A percentile compares a stretch with the other conserved stretches of the same genome.
Evolutionary conservation across 495 filamentous ascomycete genomes (phyloP).

Genomic region (Tuber calosporum): DNA sequence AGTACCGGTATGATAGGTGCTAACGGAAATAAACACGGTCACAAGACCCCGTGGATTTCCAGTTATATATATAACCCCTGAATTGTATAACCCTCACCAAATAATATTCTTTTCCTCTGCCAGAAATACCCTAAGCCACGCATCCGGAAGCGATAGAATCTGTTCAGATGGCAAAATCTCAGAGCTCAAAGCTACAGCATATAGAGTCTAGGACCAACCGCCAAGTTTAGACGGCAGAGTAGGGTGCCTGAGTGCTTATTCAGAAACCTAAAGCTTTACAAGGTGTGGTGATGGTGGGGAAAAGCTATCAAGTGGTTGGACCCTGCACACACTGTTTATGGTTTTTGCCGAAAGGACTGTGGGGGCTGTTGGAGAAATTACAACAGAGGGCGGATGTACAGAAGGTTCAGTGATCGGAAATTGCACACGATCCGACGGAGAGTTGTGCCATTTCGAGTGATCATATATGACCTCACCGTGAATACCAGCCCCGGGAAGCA

Average conservation of each 20-base stretch:
- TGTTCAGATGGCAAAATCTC: neutral
- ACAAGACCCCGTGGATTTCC: neutral
- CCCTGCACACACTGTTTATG: neutral
- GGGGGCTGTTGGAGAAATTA: neutral
- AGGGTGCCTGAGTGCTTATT: neutral
- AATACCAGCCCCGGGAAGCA: neutral
- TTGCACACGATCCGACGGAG: neutral
- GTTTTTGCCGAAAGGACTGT: neutral
- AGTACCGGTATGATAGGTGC: neutral
- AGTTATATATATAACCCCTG: neutral
- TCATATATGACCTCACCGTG: neutral
- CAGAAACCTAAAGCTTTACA: neutral
- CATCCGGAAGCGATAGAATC: neutral
- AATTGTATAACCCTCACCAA: neutral
- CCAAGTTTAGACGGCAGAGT: neutral
- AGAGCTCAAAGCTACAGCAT: neutral
- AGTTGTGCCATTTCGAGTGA: neutral
- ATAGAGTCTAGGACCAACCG: neutral
- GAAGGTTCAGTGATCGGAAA: neutral
- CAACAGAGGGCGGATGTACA: neutral
- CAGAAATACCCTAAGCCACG: neutral
- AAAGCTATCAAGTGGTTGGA: neutral
- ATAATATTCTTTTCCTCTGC: neutral
- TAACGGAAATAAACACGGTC: neutral
- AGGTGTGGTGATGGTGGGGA: neutral